phyloP scores from a whole-genome alignment of 225 moss, liverwort and hornwort genomes.

The Anthoceros angustus region DNA sequence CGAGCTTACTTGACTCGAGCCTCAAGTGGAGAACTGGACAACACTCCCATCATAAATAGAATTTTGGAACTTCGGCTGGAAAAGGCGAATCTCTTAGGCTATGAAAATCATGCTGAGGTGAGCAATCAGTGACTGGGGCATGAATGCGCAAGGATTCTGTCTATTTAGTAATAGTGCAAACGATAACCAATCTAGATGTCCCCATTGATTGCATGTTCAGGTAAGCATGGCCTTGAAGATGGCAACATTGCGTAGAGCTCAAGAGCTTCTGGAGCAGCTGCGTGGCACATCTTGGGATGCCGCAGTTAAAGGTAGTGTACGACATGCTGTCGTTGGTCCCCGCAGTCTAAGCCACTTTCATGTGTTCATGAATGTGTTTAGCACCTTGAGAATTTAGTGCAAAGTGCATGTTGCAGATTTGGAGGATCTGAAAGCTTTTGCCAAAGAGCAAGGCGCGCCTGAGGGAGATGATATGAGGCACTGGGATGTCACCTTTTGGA shows the following conservation, averaged over 20 bases:
- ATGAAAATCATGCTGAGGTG: slow-evolving; percentile 37
- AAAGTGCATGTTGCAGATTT: slow-evolving; percentile 15
- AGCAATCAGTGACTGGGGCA: background rate
- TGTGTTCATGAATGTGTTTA: background rate
- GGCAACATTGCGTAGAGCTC: slow-evolving; percentile 33
- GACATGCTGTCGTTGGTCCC: no score
- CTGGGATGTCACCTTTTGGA: slow-evolving; percentile 37
- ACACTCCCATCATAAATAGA: slow-evolving; percentile 20
- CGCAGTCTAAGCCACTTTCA: background rate
- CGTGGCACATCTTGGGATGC: slow-evolving; percentile 32
- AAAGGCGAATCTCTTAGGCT: slow-evolving; percentile 40
- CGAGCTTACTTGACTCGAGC: slow-evolving; percentile 27
- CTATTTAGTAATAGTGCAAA: background rate
- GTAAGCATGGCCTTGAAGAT: slow-evolving; percentile 50
- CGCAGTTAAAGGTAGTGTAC: slow-evolving; percentile 18
- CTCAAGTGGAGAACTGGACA: slow-evolving; percentile 31
- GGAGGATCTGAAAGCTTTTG: slow-evolving; percentile 33
- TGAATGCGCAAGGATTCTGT: background rate
- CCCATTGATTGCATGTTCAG: background rate
- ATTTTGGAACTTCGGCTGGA: slow-evolving; percentile 27
- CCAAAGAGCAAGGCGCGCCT: slow-evolving; percentile 31
- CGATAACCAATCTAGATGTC: no score
- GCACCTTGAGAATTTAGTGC: background rate
- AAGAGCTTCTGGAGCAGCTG: slow-evolving; percentile 37
- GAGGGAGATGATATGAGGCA: slow-evolving; percentile 31